Base-by-base conservation (phyloP, 805 yeast species). In the Isabelozyma rhagii region DNA sequence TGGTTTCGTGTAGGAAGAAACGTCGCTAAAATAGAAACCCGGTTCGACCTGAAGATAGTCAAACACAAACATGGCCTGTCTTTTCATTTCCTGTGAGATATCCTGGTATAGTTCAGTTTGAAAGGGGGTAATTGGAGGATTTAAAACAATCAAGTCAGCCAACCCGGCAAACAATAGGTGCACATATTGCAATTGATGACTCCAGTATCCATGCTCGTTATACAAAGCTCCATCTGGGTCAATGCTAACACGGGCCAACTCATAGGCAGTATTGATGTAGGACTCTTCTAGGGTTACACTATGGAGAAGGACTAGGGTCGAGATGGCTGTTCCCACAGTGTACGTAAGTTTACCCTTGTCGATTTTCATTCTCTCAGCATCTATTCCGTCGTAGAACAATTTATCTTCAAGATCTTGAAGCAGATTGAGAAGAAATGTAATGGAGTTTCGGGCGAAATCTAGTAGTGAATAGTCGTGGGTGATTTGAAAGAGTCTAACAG, bases 381-480 rank as follows among this genome's bases (percentile, higher is more conserved):
- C 45, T 14, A 56, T 50, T 7, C 67, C 67, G 51, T 64, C 68
- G 47, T 57, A 62, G 34, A 64, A 59, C 13, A 62, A 54, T 9
- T 57, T 51, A 43, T 62, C 66, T 21, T 43, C 41, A 4, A 60
- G 60, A 42, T 59, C 66, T 44, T 60, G 60, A 36, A 60, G 51
- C 39, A 52, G 41, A 8, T 49, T 43, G 31, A 54, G 51, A 52
- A 56, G 50, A 41, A 46, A 60, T 43, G 50, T 43, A 47, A 56
- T 45, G 27, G 65, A 56, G 11, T 55, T 46, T 34, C 47, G 45
- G 4, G 63, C 56, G 45, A 62, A 66, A 1, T 27, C 38, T 8
- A 62, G 25, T 28, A 55, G 51, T 8, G 42, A 46, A 5, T 38
- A 28, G 40, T 62, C 58, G 3, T 51, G 36, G n/a, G 52, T 56